Base-by-base conservation (phyloP, 1,284 basidiomycete species). In the Phlebopus sp. region DNA sequence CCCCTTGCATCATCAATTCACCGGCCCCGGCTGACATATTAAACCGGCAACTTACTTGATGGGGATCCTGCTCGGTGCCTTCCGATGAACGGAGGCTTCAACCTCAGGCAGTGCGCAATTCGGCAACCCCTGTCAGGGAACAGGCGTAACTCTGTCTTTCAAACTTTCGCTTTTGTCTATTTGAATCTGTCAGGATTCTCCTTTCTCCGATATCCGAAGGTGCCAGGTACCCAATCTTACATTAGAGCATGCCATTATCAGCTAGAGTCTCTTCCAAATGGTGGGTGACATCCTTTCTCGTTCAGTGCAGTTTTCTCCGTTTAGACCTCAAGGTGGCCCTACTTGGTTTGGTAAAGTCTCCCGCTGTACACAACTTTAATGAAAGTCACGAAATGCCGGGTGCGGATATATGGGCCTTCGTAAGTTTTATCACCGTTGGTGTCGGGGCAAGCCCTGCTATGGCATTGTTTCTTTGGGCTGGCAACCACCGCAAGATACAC, bases 391-490 rank as follows among this genome's bases (percentile, higher is more conserved):
- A 29, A 29, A 29, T 0, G 13, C 19, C 11, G 30, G n/a, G 41
- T 31, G 10, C 41, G 9, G 18, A 11, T 11, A 13, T 36, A 46
- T 56, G 53, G 55, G 30, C 0, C 34, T 44, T 38, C 17, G 14
- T 31, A n/a, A 2, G n/a, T 10, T 56, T 57, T 58, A 61, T 58
- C 56, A 42, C 59, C 59, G 54, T 46, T 25, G 7, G 7, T 13
- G 42, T 55, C 55, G 31, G 31, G 27, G 21, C 14, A 21, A 31
- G 32, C 43, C 34, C 23, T 15, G 23, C 42, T 52, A 54, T 54
- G 51, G 43, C 56, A 50, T 54, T 54, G 42, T 57, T 57, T 17
- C 49, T 54, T 57, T 51, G 39, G 57, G 49, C 39, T 54, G 34
- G 17, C 37, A 54, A 15, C 2, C 13, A 30, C 46, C 4, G 29